A percentile compares a stretch with the other conserved stretches of the same genome.
Evolutionary conservation across 257 asterid species (phyloP).

Genomic region (Prunella vulgaris): DNA sequence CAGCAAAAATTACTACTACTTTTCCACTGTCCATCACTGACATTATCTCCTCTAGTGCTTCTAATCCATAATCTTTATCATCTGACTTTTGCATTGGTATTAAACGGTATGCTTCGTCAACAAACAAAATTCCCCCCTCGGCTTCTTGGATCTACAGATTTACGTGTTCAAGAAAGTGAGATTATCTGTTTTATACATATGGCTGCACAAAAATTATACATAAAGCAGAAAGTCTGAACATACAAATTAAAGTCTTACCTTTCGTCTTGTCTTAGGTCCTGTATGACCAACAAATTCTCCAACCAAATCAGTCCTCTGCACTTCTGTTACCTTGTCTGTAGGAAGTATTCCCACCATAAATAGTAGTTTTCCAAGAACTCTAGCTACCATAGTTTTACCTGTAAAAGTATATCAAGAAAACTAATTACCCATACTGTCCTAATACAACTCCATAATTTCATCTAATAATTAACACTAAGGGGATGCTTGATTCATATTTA

Average conservation of each 20-base stretch:
- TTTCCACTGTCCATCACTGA: constrained; percentile 86
- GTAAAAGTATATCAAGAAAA: constrained; percentile 19
- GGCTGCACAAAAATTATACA: not conserved
- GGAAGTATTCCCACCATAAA: constrained; percentile 83
- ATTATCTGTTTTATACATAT: not conserved
- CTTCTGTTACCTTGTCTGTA: constrained; percentile 79
- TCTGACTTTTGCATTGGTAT: constrained; percentile 77
- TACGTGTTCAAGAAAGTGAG: constrained; percentile 4
- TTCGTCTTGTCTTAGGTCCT: constrained; percentile 79
- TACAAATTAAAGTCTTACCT: constrained; percentile 32
- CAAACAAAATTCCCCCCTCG: constrained; percentile 84
- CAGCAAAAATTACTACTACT: constrained; percentile 85
- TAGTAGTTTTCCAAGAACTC: constrained; percentile 80
- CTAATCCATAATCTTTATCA: constrained; percentile 75
- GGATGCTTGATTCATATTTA: no score
- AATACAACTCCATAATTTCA: not conserved
- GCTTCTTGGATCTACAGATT: constrained; percentile 68
- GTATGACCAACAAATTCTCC: constrained; percentile 94
- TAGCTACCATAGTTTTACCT: constrained; percentile 90
- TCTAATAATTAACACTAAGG: not conserved
- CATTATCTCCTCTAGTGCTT: constrained; percentile 91
- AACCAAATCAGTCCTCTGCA: constrained; percentile 90
- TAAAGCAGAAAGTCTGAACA: not conserved
- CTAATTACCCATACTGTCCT: not conserved
- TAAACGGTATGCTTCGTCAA: constrained; percentile 83